phyloP scores from a whole-genome alignment of 1,139 yeast species.

The Zygoascus hellenicus region DNA sequence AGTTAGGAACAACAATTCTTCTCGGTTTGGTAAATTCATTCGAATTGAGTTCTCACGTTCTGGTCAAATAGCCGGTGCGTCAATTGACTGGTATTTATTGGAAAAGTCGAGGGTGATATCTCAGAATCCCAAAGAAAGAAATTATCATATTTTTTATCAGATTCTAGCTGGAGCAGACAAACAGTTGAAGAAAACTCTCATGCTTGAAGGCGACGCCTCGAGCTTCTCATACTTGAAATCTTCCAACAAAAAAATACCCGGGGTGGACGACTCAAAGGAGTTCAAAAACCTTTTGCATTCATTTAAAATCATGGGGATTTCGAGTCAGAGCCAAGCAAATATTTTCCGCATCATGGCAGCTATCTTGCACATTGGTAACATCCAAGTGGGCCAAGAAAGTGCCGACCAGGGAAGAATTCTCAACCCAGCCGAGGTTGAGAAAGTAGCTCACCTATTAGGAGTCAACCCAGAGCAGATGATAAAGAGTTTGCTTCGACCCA shows the following conservation, averaged over 20 bases:
- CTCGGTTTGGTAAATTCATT: constrained; percentile 94
- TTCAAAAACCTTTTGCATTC: constrained; percentile 58
- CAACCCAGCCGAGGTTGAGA: constrained; percentile 46
- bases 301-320: constrained; percentile 68
- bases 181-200: constrained; percentile 44
- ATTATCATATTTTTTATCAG: constrained; percentile 93
- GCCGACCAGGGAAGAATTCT: constrained; percentile 77
- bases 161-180: constrained; percentile 61
- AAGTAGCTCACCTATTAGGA: constrained; percentile 60
- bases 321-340: constrained; percentile 47
- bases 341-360: constrained; percentile 68
- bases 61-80: constrained; percentile 78
- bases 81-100: constrained; percentile 86
- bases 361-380: constrained; percentile 80
- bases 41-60: constrained; percentile 67
- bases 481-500: constrained; percentile 64
- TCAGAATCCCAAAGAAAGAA: constrained; percentile 83
- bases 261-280: constrained; percentile 70
- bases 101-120: constrained; percentile 92
- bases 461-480: constrained; percentile 51
- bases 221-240: constrained; percentile 55
- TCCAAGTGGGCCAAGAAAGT: constrained; percentile 59
- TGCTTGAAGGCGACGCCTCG: constrained; percentile 41
- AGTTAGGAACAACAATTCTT: constrained; percentile 86
- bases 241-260: constrained; percentile 52